Percentiles rank a stretch among this genome's conserved stretches.
These are phyloP conservation scores for Boechera stricta DNA, from an alignment of 345 rosid genomes.

Conservation along the genomic window DNA sequence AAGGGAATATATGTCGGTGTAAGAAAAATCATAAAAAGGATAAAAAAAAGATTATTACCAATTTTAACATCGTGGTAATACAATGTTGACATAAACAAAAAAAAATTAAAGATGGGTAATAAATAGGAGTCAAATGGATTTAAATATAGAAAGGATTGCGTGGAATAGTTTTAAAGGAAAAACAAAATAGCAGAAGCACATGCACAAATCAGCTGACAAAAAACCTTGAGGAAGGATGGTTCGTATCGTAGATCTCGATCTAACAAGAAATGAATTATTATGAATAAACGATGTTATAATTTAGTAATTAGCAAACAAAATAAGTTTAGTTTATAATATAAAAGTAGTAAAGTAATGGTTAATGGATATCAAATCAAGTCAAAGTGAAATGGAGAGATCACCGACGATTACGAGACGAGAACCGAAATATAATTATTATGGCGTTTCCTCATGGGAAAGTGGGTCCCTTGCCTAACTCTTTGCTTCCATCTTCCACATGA, in stretches of 20 bases:
- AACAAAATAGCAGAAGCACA: conserved; percentile 33
- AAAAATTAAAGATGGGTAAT: neutral
- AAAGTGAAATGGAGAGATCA: no score
- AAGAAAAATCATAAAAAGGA: neutral
- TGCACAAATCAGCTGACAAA: conserved; percentile 33
- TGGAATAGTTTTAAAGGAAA: neutral
- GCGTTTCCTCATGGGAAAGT: conserved; percentile 33
- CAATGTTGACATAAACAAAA: neutral
- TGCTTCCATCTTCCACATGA: conserved; percentile 53
- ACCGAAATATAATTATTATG: conserved; percentile 41
- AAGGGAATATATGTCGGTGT: conserved; percentile 27
- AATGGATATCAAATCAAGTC: no score
- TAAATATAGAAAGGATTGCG: conserved; percentile 9
- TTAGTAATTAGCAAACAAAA: no score
- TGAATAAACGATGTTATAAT: neutral
- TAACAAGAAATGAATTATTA: neutral
- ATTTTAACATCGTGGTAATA: neutral
- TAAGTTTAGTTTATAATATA: no score
- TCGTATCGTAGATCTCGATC: conserved; percentile 42
- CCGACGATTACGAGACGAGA: conserved; percentile 40
- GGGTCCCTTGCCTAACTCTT: conserved; percentile 51
- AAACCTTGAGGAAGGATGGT: conserved; percentile 27
- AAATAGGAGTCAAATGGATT: neutral
- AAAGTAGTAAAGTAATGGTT: no score
- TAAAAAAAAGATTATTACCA: neutral